These are phyloP conservation scores for Panaeolus cyanescens DNA, from an alignment of 768 basidiomycete species.

Conservation along the genomic window DNA sequence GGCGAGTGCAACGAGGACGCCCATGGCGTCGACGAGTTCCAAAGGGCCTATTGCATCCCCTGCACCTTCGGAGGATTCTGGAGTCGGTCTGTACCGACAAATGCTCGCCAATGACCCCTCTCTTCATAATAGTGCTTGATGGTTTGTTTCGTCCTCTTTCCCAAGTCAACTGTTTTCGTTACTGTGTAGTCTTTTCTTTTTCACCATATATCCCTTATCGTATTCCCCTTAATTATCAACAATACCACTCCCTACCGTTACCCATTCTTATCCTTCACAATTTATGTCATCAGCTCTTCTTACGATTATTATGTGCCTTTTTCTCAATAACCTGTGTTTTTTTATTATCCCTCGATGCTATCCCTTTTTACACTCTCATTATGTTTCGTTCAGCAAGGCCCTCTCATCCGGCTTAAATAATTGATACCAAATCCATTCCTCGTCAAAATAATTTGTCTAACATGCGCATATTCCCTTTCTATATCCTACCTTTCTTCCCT, in stretches of 20 bases:
- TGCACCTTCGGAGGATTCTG: constrained; percentile 80
- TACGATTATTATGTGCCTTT: constrained; percentile 6
- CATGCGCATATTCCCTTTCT: background rate
- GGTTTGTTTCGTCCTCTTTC: constrained; percentile 17
- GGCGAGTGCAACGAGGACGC: constrained; percentile 56
- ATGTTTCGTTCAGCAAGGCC: constrained; percentile 15
- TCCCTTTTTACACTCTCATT: constrained; percentile 14
- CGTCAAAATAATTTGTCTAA: constrained; percentile 2
- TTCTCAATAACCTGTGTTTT: background rate
- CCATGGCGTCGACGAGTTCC: constrained; percentile 28
- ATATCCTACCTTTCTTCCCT: constrained; percentile 16
- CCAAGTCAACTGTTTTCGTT: background rate
- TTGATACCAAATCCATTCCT: background rate
- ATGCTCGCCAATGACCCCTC: constrained; percentile 77
- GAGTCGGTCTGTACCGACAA: constrained; percentile 82
- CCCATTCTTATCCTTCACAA: constrained; percentile 10
- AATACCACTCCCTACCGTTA: constrained; percentile 5
- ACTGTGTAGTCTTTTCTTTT: constrained; percentile 9
- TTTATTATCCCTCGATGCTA: constrained; percentile 1
- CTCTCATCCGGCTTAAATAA: background rate
- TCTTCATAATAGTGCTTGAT: constrained; percentile 47
- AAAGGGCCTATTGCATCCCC: constrained; percentile 61
- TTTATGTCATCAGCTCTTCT: background rate
- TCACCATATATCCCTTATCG: constrained; percentile 28
- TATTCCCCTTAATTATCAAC: constrained; percentile 14